Conservation (phyloP, 352 stramenopile genomes). For the Globisporangium recalcitrans region DNA sequence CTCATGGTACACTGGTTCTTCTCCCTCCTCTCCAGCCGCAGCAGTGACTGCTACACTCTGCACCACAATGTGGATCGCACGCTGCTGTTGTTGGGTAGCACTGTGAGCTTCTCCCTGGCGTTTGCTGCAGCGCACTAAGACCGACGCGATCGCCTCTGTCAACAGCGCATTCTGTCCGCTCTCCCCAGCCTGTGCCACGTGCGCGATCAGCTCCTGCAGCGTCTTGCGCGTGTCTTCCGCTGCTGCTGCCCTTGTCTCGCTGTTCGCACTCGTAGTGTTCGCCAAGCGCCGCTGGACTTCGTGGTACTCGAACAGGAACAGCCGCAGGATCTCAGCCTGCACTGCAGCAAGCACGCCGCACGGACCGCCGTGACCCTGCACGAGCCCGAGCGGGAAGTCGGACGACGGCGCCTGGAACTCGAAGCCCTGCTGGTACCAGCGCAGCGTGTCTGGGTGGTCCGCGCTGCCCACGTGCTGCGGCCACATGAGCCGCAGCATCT, state of each 20-base stretch:
- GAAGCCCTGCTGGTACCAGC: constrained; percentile 60
- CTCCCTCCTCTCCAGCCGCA: not conserved
- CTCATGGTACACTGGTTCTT: constrained; percentile 14
- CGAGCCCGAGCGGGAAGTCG: constrained; percentile 53
- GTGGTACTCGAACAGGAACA: constrained; percentile 43
- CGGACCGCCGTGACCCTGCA: constrained; percentile 70
- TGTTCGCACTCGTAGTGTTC: not conserved
- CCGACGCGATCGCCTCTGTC: constrained; percentile 24
- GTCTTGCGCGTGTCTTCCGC: not conserved
- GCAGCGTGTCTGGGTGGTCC: constrained; percentile 26
- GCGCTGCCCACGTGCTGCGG: constrained; percentile 17
- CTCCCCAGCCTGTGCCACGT: constrained; percentile 1
- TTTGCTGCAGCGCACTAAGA: constrained; percentile 26
- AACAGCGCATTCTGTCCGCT: constrained; percentile 7
- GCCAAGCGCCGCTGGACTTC: constrained; percentile 1
- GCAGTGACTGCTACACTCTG: constrained; percentile 1
- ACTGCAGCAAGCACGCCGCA: constrained; percentile 80
- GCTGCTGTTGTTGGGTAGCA: not conserved
- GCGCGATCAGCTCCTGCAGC: constrained; percentile 11
- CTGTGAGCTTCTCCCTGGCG: not conserved
- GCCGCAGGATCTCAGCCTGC: constrained; percentile 61
- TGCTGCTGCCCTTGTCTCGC: not conserved
- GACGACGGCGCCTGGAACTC: constrained; percentile 26
- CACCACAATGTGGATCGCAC: constrained; percentile 23
- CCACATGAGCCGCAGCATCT: constrained; percentile 36